Evolutionary conservation across 306 rosid genomes (phyloP).

Genomic region (Bauhinia variegata): DNA sequence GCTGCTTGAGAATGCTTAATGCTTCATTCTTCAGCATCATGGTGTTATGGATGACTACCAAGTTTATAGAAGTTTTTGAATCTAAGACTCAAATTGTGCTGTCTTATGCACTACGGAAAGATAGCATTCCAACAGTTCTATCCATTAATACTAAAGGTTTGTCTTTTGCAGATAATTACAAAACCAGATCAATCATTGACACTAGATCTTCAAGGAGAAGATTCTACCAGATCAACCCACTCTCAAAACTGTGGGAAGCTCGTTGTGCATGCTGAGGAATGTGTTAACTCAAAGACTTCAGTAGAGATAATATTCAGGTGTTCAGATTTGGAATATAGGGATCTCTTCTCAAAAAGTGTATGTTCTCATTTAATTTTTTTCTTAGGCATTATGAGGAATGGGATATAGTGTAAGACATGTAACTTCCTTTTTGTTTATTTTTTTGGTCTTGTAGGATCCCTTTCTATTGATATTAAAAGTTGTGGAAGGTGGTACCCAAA

Average conservation of each 20-base stretch:
- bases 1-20: slow-evolving; percentile 30
- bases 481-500: slow-evolving; percentile 66
- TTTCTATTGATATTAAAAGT: slow-evolving; percentile 80
- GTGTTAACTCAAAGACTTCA: slow-evolving; percentile 75
- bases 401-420: slow-evolving; percentile 20
- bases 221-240: slow-evolving; percentile 53
- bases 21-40: slow-evolving; percentile 16
- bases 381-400: slow-evolving; percentile 25
- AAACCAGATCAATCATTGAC: slow-evolving; percentile 67
- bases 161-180: slow-evolving; percentile 76
- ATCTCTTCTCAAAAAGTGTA: slow-evolving; percentile 96
- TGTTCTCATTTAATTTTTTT: slow-evolving; percentile 38
- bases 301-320: slow-evolving; percentile 78
- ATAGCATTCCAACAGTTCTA: slow-evolving; percentile 28
- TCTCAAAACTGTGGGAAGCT: slow-evolving; percentile 67
- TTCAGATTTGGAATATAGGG: slow-evolving; percentile 88
- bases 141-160: slow-evolving; percentile 31
- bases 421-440: no score
- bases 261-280: slow-evolving; percentile 82
- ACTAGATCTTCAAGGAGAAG: slow-evolving; percentile 70
- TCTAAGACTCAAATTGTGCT: slow-evolving; percentile 31
- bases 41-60: slow-evolving; percentile 22
- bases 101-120: slow-evolving; percentile 29
- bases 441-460: slow-evolving; percentile 73
- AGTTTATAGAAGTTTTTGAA: slow-evolving; percentile 18